phyloP scores from a whole-genome alignment of 768 basidiomycete genomes.

The Suillus plorans region DNA sequence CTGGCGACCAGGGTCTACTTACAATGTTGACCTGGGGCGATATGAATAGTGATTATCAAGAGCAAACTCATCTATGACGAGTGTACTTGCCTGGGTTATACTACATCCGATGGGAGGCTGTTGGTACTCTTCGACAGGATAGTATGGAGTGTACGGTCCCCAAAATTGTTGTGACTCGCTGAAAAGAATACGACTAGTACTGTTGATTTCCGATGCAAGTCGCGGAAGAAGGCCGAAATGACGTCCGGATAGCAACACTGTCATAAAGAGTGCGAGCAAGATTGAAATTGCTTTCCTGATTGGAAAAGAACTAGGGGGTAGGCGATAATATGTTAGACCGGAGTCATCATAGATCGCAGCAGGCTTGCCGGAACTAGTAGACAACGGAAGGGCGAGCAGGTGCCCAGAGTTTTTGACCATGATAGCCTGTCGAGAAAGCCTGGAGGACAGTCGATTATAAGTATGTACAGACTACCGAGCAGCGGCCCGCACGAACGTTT shows the following conservation, averaged over 20 bases:
- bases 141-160: slow-evolving; percentile 2
- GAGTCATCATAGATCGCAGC: neutral
- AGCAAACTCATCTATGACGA: neutral
- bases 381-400: neutral
- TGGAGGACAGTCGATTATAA: neutral
- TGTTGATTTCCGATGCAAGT: neutral
- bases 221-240: neutral
- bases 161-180: neutral
- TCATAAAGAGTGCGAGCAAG: neutral
- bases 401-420: neutral
- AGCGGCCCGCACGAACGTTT: neutral
- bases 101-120: neutral
- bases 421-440: neutral
- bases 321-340: too few relatives aligned
- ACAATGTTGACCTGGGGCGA: slow-evolving; percentile 30
- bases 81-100: neutral
- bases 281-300: neutral
- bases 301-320: neutral
- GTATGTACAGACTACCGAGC: neutral
- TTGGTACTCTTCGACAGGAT: neutral
- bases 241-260: neutral
- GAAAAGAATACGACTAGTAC: neutral
- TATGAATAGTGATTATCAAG: neutral
- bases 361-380: neutral
- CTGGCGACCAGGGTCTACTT: neutral